Base-by-base conservation (phyloP, 2,329 filamentous ascomycete species). In the Trichoderma koningiopsis region DNA sequence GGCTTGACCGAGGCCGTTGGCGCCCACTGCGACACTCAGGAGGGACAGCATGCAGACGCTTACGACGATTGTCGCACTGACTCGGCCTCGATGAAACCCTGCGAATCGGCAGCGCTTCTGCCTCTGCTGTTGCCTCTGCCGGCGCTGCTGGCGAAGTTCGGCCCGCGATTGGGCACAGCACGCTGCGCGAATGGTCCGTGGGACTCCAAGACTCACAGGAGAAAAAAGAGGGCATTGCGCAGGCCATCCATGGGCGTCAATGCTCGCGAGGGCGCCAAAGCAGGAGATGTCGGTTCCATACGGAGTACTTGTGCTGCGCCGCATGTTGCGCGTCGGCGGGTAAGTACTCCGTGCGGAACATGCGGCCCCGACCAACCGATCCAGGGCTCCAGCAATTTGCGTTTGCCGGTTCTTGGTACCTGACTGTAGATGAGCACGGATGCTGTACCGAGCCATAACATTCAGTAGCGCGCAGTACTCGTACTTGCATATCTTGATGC, bases 51-150 rank as follows among this genome's bases (percentile, higher is more conserved):
- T 66, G 63, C 63, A 66, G 53, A 58, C 24, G 55, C 55, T 58
- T 33, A 47, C 53, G 55, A 66, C 55, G n/a, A 58, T 59, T 52
- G 55, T 52, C 33, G 40, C 19, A 43, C 63, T 58, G 63, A 59
- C 63, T 66, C 53, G 63, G 53, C 37, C 24, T 52, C 29, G 27
- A 58, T 66, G 63, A 66, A 66, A 66, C 63, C 40, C 63, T 35
- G 35, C 55, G 22, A 40, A 43, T 33, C 37, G 55, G 62, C 62
- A 37, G 55, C 62, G 53, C 56, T 58, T 58, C 31, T 58, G 53
- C 53, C 19, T 33, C 14, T 56, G 53, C 3, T 10, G 19, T 3
- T 56, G 31, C 31, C 33, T 35, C 8, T 35, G 13, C 52, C 33
- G 35, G 29, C n/a, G 55, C 16, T 56, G 7, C 53, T 58, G n/a